Evolutionary conservation across 768 basidiomycete species (phyloP), one percentile per base, ranked within the genome.

Genomic region (Tulasnella sp.): DNA sequence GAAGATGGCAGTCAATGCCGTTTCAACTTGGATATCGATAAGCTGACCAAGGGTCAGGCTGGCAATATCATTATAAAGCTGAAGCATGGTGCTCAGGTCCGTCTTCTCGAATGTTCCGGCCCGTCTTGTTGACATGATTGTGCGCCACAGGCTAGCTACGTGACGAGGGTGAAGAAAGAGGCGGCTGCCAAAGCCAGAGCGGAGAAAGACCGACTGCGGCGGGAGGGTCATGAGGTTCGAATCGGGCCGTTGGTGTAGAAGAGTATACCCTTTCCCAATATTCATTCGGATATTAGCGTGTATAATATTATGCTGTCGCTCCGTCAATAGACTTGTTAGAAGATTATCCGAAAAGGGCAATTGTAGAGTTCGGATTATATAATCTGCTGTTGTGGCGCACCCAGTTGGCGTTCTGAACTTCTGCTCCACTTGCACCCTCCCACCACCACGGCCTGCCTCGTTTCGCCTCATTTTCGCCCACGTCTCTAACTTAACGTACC

Each of bases 61-160:
- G 83, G 82, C 0, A 81, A 82, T 61, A 80, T 90, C 42, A 84
- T 92, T 59, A 80, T 80, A 21, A 80, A 87, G 7, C 59, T 86
- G 56, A 83, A 79, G 65, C 82, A 90, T 63, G 88, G 87, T 23
- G 84, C 84, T 32, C 73, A 77, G 72, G 86, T 84, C 64, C 31
- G 68, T 57, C n/a, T 17, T 51, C 12, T 14, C 3, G 29, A 17
- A n/a, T 9, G 15, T 48, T 1, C 12, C 15, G 9, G 17, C 14
- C 40, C 32, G 53, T 27, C 34, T 36, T 39, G 42, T 12, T 37
- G 4, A 14, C 52, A 36, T 19, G 37, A 50, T 21, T 17, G 23
- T 56, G 45, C 45, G 21, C 15, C 39, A 49, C 36, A 50, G 34
- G 31, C 40, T 12, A 12, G 31, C 32, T 43, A 86, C 83, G 67